Evolutionary conservation across 2,329 filamentous ascomycete species (phyloP).

Genomic region (Monosporascus sp.): DNA sequence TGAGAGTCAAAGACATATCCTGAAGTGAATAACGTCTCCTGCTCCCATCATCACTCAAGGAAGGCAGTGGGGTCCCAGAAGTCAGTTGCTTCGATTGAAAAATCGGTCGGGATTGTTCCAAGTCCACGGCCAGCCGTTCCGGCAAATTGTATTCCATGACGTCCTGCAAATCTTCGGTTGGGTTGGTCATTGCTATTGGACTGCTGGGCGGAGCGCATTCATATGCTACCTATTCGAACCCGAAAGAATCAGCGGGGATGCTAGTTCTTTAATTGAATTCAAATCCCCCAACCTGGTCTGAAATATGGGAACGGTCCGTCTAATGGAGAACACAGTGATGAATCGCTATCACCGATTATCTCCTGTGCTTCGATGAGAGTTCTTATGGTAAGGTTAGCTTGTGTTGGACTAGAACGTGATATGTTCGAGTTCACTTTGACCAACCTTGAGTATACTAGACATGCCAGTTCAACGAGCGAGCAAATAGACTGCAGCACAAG

Average conservation of each 20-base stretch:
- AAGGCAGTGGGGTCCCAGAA: constrained; percentile 40
- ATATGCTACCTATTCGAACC: no score
- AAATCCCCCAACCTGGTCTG: no score
- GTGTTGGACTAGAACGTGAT: neutral
- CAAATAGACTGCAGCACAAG: neutral
- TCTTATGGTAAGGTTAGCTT: neutral
- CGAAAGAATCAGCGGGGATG: no score
- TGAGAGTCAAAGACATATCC: constrained; percentile 13
- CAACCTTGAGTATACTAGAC: neutral
- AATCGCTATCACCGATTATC: no score
- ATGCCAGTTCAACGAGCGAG: neutral
- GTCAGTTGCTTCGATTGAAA: constrained; percentile 50
- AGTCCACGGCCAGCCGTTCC: constrained; percentile 50
- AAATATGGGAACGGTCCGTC: neutral
- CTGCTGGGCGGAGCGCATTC: neutral
- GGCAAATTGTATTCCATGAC: constrained; percentile 44
- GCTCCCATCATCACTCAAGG: constrained; percentile 27
- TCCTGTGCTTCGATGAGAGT: no score
- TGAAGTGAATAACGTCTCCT: constrained; percentile 21
- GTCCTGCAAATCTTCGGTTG: constrained; percentile 17
- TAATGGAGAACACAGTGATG: neutral
- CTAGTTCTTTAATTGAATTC: no score
- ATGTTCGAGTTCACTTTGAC: neutral
- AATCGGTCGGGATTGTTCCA: constrained; percentile 43
- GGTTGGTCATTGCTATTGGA: constrained; percentile 10